Evolutionary conservation across 108 stramenopile species (phyloP).

Genomic region (Schizochytrium sp.): DNA sequence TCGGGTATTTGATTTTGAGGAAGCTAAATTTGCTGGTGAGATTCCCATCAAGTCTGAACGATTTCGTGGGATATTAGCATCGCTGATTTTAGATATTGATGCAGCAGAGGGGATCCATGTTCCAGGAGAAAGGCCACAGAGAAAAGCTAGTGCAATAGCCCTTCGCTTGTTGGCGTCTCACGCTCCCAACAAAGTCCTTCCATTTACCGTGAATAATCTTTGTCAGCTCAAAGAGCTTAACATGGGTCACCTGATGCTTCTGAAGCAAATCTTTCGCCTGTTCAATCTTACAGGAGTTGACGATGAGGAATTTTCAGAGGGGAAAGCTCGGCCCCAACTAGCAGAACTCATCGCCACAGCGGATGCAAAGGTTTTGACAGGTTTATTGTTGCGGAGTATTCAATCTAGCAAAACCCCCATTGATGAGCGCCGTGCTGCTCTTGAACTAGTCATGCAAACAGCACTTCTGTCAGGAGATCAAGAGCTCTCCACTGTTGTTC

Average conservation of each 20-base stretch:
- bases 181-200: slow-evolving; percentile 1
- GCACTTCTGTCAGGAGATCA: slow-evolving; percentile 35
- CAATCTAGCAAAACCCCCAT: slow-evolving; percentile 9
- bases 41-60: neutral
- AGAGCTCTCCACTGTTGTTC: slow-evolving; percentile 18
- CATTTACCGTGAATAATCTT: neutral
- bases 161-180: neutral
- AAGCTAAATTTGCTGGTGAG: neutral
- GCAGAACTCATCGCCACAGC: neutral
- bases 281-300: neutral
- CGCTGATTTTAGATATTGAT: neutral
- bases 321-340: neutral
- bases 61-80: neutral
- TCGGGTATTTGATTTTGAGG: slow-evolving; percentile 3
- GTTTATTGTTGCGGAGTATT: neutral
- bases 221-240: slow-evolving; percentile 7
- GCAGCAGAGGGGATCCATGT: neutral
- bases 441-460: slow-evolving; percentile 18
- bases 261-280: neutral
- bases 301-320: no score
- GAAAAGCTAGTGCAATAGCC: slow-evolving; percentile 12
- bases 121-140: neutral
- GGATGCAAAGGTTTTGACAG: neutral
- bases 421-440: slow-evolving; percentile 36
- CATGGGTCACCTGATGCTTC: neutral